Percentiles rank a stretch among this genome's conserved stretches.
Conservation (phyloP, 2,329 filamentous ascomycete genomes). For the Hymenoscyphus infarciens region DNA sequence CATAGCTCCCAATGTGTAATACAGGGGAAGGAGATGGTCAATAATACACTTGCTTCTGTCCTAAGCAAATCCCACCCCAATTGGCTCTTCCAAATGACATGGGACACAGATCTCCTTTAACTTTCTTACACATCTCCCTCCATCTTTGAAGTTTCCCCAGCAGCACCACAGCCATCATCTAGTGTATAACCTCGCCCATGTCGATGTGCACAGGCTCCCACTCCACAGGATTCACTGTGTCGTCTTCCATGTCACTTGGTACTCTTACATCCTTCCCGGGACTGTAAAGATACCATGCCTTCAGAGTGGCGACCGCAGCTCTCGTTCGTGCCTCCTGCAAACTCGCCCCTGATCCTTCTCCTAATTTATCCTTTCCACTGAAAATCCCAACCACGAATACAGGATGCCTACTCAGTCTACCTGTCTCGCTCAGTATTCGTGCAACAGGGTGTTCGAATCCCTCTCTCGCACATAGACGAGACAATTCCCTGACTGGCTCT, state of each 20-base stretch:
- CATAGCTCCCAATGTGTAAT: constrained; percentile 3
- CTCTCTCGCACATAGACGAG: constrained; percentile 79
- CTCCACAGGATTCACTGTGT: constrained; percentile 26
- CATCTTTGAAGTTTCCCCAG: background rate
- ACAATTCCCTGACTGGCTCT: constrained; percentile 78
- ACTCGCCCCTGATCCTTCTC: constrained; percentile 79
- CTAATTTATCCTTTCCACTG: constrained; percentile 85
- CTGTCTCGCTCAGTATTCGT: constrained; percentile 85
- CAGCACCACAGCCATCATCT: background rate
- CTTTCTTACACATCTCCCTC: constrained; percentile 2
- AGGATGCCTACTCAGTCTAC: constrained; percentile 75
- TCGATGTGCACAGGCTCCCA: constrained; percentile 57
- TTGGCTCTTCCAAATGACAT: background rate
- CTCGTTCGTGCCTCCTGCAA: constrained; percentile 73
- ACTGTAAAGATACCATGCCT: constrained; percentile 95
- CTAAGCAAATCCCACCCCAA: background rate
- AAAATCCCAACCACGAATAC: constrained; percentile 95
- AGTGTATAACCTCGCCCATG: constrained; percentile 50
- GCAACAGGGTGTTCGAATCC: constrained; percentile 85
- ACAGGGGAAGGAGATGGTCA: constrained; percentile 4
- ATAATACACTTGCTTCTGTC: constrained; percentile 5
- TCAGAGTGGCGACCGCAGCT: constrained; percentile 81
- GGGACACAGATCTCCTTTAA: background rate
- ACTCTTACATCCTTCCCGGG: constrained; percentile 47
- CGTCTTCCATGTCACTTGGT: constrained; percentile 46